A percentile compares a stretch with the other conserved stretches of the same genome.
Conservation (phyloP, 2,329 filamentous ascomycete genomes). For the Cytospora mali region DNA sequence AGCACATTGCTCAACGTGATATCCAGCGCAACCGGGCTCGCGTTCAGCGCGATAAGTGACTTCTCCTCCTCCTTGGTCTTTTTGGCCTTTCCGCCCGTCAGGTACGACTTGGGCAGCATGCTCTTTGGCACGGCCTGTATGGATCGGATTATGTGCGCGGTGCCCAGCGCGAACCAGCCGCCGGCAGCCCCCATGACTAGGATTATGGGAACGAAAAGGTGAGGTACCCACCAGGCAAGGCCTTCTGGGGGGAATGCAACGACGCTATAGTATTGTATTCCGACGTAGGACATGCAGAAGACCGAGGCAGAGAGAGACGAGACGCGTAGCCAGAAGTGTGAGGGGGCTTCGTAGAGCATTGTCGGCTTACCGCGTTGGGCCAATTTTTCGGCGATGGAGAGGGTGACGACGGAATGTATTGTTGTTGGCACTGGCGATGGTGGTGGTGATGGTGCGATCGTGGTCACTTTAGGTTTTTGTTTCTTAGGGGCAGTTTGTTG, state of each 20-base stretch:
- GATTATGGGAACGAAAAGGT: slow-evolving; percentile 60
- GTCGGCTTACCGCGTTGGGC: slow-evolving; percentile 58
- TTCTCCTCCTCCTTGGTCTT: slow-evolving; percentile 6
- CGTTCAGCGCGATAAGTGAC: slow-evolving; percentile 19
- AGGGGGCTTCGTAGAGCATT: slow-evolving; percentile 65
- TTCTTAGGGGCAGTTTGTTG: slow-evolving; percentile 7
- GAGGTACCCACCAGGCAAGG: slow-evolving; percentile 58
- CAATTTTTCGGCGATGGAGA: slow-evolving; percentile 56
- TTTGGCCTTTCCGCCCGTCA: slow-evolving; percentile 10
- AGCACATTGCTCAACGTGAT: slow-evolving; percentile 53
- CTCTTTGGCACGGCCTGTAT: slow-evolving; percentile 57
- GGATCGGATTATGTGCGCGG: slow-evolving; percentile 57
- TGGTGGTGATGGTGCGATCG: background rate
- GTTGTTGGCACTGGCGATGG: background rate
- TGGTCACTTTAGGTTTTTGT: background rate
- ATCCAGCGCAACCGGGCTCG: slow-evolving; percentile 51
- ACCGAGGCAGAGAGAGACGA: slow-evolving; percentile 59
- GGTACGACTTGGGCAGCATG: slow-evolving; percentile 15
- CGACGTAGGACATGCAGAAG: slow-evolving; percentile 55
- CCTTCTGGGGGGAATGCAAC: slow-evolving; percentile 53
- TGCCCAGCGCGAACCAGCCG: slow-evolving; percentile 60
- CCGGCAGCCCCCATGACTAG: slow-evolving; percentile 63
- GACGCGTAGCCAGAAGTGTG: slow-evolving; percentile 64
- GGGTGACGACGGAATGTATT: slow-evolving; percentile 17
- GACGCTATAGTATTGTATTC: slow-evolving; percentile 53